Evolutionary conservation across 2,329 filamentous ascomycete species (phyloP), one percentile per base, ranked within the genome.

Genomic region (Neonectria punicea): DNA sequence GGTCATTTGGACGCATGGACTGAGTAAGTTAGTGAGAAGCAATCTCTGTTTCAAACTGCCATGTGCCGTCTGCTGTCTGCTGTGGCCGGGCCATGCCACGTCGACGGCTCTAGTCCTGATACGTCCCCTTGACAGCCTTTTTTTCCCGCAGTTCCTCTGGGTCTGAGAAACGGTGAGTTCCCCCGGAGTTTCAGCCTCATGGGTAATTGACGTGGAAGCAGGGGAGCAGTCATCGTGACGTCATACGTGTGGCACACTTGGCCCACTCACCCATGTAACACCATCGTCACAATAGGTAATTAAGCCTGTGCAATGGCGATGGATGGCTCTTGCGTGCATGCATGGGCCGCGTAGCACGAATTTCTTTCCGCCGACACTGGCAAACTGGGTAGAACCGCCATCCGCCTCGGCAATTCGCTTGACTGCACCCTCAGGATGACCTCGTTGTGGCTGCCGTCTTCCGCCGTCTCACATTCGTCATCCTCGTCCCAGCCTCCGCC

Each of bases 181-280:
- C 39, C 54, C 39, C 46, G 25, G 64, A 43, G 71, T 73, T 73
- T 73, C 71, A 73, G 71, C 71, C 71, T 73, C 71, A 61, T 73
- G 61, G 68, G 46, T 70, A 66, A 63, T 72, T 66, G 71, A 73
- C 66, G 66, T 69, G 69, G 71, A 64, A 64, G 60, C 58, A 70
- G 56, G 58, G 54, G 56, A 67, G 57, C 30, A 71, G 25, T 59
- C 25, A 55, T 50, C 58, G 53, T 73, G 71, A 73, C 71, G 67
- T 73, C 71, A 73, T 68, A 28, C 34, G 13, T 34, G 14, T 6
- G 14, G 34, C 50, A 53, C 41, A 34, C 34, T 18, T 49, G 51
- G 47, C 53, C 65, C 66, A 61, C 54, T 41, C 44, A 55, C 47
- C 60, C 55, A 60, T 67, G 55, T 30, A 61, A 62, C 58, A 39